Conservation (phyloP, 2,329 filamentous ascomycete genomes). For the Microascus cirrosus region DNA sequence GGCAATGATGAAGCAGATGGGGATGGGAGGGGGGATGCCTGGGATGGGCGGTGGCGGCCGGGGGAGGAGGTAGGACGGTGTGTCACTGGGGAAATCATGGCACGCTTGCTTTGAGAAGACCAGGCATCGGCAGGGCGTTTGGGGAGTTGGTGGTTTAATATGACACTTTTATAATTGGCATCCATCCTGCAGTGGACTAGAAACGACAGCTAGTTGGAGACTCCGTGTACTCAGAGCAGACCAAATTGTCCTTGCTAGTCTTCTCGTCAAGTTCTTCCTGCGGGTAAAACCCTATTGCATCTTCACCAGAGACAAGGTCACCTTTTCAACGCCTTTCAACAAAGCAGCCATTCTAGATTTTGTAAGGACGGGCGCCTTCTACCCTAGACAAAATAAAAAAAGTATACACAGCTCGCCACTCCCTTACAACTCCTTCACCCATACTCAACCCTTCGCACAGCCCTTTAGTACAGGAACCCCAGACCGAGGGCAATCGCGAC, state of each 20-base stretch:
- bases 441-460: not conserved
- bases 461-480: conserved; percentile 34
- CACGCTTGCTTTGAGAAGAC: not conserved
- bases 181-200: not conserved
- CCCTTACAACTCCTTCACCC: not conserved
- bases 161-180: not conserved
- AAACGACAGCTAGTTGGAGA: not conserved
- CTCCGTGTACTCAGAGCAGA: too few relatives aligned
- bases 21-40: conserved; percentile 36
- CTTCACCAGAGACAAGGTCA: not conserved
- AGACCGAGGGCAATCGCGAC: conserved; percentile 30
- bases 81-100: not conserved
- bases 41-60: conserved; percentile 16
- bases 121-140: not conserved
- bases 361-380: conserved; percentile 1
- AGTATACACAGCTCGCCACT: not conserved
- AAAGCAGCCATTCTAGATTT: conserved; percentile 4
- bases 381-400: not conserved
- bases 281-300: too few relatives aligned
- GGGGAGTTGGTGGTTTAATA: not conserved
- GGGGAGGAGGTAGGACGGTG: not conserved
- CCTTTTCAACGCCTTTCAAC: not conserved
- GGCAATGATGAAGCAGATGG: conserved; percentile 68
- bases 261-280: too few relatives aligned
- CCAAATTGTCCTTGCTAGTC: too few relatives aligned